These are phyloP conservation scores for Margaritispora aquatica DNA, from an alignment of 495 filamentous ascomycete genomes.

Conservation along the genomic window DNA sequence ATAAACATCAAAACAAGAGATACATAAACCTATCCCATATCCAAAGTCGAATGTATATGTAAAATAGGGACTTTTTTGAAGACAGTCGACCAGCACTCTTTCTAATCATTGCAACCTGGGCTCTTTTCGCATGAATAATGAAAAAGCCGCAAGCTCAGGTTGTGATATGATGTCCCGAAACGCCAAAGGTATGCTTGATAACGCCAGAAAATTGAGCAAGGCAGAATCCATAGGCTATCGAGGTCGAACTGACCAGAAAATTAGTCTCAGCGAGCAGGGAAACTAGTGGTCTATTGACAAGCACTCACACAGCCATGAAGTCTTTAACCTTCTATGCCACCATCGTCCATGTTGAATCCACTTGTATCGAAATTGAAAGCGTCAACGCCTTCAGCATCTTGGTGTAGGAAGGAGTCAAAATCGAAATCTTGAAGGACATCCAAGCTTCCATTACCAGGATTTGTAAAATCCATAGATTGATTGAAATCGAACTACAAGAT, in stretches of 20 bases:
- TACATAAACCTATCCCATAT: conserved; percentile 14
- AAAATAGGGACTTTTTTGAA: conserved; percentile 22
- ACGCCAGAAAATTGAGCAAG: conserved; percentile 22
- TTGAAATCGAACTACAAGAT: conserved; percentile 10
- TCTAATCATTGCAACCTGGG: conserved; percentile 20
- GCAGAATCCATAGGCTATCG: conserved; percentile 40
- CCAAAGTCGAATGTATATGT: conserved; percentile 22
- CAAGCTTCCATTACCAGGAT: conserved; percentile 46
- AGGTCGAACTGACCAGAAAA: too few species aligned
- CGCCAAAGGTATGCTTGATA: conserved; percentile 26
- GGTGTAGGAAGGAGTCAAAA: conserved; percentile 88
- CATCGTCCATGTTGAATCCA: conserved; percentile 31
- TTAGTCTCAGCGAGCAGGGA: too few species aligned
- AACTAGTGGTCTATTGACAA: too few species aligned
- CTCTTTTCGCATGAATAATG: conserved; percentile 25
- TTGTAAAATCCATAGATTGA: conserved; percentile 41
- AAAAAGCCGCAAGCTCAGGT: conserved; percentile 17
- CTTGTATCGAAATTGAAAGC: conserved; percentile 39
- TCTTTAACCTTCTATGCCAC: conserved; percentile 44
- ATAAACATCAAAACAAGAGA: conserved; percentile 23
- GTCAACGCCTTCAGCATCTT: conserved; percentile 32
- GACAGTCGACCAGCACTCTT: conserved; percentile 12
- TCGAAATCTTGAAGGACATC: conserved; percentile 90
- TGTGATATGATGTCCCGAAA: conserved; percentile 22
- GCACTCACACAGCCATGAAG: too few species aligned